These are phyloP conservation scores for Phlebopus sp. DNA, from an alignment of 1,284 basidiomycete species.

Conservation along the genomic window DNA sequence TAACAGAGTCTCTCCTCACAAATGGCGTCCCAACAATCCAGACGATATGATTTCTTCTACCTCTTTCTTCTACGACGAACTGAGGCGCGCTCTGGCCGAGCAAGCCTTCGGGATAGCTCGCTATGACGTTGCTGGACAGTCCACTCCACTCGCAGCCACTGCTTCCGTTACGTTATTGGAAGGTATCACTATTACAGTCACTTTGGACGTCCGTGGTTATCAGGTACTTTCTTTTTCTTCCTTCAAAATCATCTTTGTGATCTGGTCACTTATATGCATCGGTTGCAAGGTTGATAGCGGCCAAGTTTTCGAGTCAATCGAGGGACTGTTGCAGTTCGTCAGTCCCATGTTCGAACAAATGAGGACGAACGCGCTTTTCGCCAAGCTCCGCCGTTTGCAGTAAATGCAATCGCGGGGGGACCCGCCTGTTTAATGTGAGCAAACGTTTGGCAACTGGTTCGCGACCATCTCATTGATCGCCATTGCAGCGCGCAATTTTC, in stretches of 20 bases:
- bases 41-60: conserved; percentile 21
- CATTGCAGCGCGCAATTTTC: conserved; percentile 6
- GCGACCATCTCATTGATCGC: neutral
- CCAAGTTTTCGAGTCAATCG: conserved; percentile 51
- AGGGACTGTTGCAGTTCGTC: conserved; percentile 49
- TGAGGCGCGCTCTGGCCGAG: conserved; percentile 53
- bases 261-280: neutral
- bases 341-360: conserved; percentile 51
- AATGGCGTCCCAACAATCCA: conserved; percentile 17
- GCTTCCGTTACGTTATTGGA: conserved; percentile 57
- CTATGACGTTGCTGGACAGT: conserved; percentile 39
- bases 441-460: neutral
- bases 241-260: conserved; percentile 5
- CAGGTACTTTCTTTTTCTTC: conserved; percentile 34
- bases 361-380: conserved; percentile 45
- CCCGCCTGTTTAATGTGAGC: conserved; percentile 10
- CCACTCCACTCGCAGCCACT: conserved; percentile 44
- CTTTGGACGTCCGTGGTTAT: conserved; percentile 54
- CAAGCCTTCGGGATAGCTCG: conserved; percentile 55
- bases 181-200: conserved; percentile 43
- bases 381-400: conserved; percentile 46
- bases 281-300: conserved; percentile 18
- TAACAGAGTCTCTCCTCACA: conserved; percentile 21
- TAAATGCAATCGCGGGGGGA: conserved; percentile 8
- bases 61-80: conserved; percentile 51